Percentiles rank a stretch among this genome's conserved stretches.
These are phyloP conservation scores for Coelastrella sp. DNA, from an alignment of 139 green algal genomes.

Conservation along the genomic window DNA sequence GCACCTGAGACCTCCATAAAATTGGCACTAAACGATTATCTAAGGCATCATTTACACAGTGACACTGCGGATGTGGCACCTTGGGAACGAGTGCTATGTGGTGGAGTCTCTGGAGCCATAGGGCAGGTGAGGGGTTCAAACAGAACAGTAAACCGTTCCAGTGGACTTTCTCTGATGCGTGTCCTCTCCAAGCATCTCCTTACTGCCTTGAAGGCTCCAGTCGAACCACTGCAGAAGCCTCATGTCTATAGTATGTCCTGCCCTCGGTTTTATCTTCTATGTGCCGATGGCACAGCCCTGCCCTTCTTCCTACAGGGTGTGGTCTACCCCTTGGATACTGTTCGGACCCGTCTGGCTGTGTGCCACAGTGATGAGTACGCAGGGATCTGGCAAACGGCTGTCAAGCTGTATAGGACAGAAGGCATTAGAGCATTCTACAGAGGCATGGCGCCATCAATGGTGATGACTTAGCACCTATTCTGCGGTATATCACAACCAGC, in stretches of 20 bases:
- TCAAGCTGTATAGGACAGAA: conserved; percentile 78
- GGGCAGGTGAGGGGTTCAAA: conserved; percentile 48
- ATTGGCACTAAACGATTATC: conserved; percentile 83
- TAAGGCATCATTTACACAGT: conserved; percentile 70
- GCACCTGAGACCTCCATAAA: conserved; percentile 91
- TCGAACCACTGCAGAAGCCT: too few species aligned
- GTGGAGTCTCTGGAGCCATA: conserved; percentile 46
- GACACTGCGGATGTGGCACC: conserved; percentile 77
- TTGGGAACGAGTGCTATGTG: conserved; percentile 44
- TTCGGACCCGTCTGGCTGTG: conserved; percentile 88
- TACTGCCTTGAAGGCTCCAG: too few species aligned
- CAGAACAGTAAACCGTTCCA: too few species aligned
- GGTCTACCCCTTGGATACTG: conserved; percentile 91
- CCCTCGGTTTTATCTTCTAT: too few species aligned
- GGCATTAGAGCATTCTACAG: conserved; percentile 84
- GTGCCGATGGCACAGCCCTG: too few species aligned
- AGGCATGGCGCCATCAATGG: conserved; percentile 82
- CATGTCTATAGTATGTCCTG: too few species aligned
- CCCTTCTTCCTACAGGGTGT: conserved; percentile 51
- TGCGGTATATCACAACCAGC: too few species aligned
- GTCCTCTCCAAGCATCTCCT: too few species aligned
- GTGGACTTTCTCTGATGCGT: too few species aligned
- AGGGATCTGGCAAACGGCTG: conserved; percentile 46
- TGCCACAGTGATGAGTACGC: conserved; percentile 72
- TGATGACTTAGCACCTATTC: too few species aligned